phyloP scores from a whole-genome alignment of 2,329 filamentous ascomycete species.

The Ploettnerulaceae sp. region DNA sequence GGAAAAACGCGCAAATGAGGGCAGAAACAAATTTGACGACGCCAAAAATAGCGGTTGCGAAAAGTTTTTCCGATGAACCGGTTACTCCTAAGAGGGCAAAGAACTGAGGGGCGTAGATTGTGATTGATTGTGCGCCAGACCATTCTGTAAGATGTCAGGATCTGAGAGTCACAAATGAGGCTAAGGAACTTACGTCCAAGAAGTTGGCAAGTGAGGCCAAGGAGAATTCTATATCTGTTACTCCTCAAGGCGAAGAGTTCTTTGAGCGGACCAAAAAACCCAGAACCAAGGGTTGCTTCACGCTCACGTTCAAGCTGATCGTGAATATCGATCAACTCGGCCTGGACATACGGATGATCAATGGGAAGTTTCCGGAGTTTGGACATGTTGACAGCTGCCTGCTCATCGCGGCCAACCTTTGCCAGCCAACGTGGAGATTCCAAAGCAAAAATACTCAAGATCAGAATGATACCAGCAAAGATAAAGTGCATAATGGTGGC shows the following conservation, averaged over 20 bases:
- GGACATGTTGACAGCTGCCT: constrained; percentile 52
- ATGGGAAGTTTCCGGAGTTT: constrained; percentile 53
- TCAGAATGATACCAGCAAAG: constrained; percentile 44
- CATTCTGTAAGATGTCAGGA: constrained; percentile 43
- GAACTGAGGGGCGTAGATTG: constrained; percentile 69
- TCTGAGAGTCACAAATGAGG: not conserved
- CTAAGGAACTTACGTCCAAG: constrained; percentile 44
- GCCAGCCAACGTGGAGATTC: constrained; percentile 48
- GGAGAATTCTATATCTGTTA: constrained; percentile 69
- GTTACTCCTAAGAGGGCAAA: constrained; percentile 68
- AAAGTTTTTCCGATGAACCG: constrained; percentile 62
- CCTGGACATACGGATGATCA: constrained; percentile 56
- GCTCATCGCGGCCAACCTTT: constrained; percentile 47
- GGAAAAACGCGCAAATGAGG: constrained; percentile 67
- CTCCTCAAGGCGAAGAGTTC: constrained; percentile 63
- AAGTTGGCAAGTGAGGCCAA: constrained; percentile 64
- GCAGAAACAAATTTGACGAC: constrained; percentile 67
- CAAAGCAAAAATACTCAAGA: constrained; percentile 20
- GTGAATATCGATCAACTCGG: constrained; percentile 61
- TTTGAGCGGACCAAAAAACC: constrained; percentile 59
- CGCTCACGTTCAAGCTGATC: constrained; percentile 63
- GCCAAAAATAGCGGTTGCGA: constrained; percentile 72
- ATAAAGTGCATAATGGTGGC: constrained; percentile 66
- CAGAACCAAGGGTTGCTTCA: constrained; percentile 62
- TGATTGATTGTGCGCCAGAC: constrained; percentile 69